A percentile compares a stretch with the other conserved stretches of the same genome.
These are phyloP conservation scores for Aciculoconidium aculeatum DNA, from an alignment of 805 yeast genomes.

Conservation along the genomic window DNA sequence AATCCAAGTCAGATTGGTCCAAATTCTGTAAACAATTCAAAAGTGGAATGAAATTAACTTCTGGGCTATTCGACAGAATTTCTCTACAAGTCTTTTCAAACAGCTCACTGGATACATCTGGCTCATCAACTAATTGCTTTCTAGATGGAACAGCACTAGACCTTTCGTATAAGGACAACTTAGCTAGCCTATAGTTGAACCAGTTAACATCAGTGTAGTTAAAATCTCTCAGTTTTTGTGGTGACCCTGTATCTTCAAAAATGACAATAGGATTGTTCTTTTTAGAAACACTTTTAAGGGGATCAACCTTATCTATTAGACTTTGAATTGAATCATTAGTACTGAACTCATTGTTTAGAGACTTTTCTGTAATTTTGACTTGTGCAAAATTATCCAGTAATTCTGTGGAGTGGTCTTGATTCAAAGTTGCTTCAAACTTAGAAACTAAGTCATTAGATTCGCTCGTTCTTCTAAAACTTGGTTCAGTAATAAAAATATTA, in stretches of 20 bases:
- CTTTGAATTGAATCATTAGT: slow-evolving; percentile 17
- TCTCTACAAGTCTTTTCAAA: slow-evolving; percentile 13
- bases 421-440: slow-evolving; percentile 2
- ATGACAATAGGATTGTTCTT: slow-evolving; percentile 31
- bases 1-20: slow-evolving; percentile 8
- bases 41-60: slow-evolving; percentile 10
- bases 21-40: slow-evolving; percentile 14
- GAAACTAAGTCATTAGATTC: slow-evolving; percentile 9
- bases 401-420: slow-evolving; percentile 12
- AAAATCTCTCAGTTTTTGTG: slow-evolving; percentile 28
- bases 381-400: slow-evolving; percentile 25
- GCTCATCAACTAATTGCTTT: slow-evolving; percentile 7
- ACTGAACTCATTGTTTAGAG: slow-evolving; percentile 10
- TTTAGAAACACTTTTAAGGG: slow-evolving; percentile 30
- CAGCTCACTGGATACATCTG: slow-evolving; percentile 10
- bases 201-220: slow-evolving; percentile 31
- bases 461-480: too few relatives aligned
- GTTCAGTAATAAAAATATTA: too few relatives aligned
- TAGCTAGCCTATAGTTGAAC: slow-evolving; percentile 34
- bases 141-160: slow-evolving; percentile 3
- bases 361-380: slow-evolving; percentile 20
- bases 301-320: slow-evolving; percentile 38
- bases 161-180: slow-evolving; percentile 10
- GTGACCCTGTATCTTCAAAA: slow-evolving; percentile 38
- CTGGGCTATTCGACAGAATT: slow-evolving; percentile 7